A percentile compares a stretch with the other conserved stretches of the same genome.
Evolutionary conservation across 1,139 yeast genomes (phyloP).

Genomic region (Lodderomyces pseudojiufengensis): DNA sequence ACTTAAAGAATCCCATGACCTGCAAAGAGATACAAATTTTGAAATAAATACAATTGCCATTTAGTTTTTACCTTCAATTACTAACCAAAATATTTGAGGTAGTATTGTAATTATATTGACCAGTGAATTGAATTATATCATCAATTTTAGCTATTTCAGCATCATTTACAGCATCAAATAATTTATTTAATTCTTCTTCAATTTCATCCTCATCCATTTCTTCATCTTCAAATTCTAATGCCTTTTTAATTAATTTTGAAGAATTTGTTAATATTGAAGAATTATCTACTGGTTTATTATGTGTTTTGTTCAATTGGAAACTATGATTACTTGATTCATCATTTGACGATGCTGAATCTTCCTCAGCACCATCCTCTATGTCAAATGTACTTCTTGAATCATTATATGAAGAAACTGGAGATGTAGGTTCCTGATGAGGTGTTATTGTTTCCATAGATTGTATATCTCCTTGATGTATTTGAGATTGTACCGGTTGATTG

Average conservation of each 20-base stretch:
- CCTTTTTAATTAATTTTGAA: too few species aligned
- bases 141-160: constrained; percentile 21
- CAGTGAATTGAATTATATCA: constrained; percentile 22
- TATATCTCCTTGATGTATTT: neutral
- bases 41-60: too few species aligned
- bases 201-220: constrained; percentile 1
- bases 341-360: neutral
- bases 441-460: neutral
- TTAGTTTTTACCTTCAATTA: too few species aligned
- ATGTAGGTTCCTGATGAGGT: constrained; percentile 2
- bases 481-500: neutral
- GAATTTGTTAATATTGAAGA: too few species aligned
- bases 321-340: too few species aligned
- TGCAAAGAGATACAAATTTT: too few species aligned
- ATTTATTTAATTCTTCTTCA: constrained; percentile 12
- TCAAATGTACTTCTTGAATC: constrained; percentile 3
- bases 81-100: too few species aligned
- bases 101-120: constrained; percentile 1
- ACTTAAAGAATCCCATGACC: too few species aligned
- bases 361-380: neutral
- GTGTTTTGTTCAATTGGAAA: too few species aligned
- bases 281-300: too few species aligned
- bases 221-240: neutral
- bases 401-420: constrained; percentile 5
- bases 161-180: constrained; percentile 17